Conservation (phyloP, 2,329 filamentous ascomycete species). For the Thelonectria olida region DNA sequence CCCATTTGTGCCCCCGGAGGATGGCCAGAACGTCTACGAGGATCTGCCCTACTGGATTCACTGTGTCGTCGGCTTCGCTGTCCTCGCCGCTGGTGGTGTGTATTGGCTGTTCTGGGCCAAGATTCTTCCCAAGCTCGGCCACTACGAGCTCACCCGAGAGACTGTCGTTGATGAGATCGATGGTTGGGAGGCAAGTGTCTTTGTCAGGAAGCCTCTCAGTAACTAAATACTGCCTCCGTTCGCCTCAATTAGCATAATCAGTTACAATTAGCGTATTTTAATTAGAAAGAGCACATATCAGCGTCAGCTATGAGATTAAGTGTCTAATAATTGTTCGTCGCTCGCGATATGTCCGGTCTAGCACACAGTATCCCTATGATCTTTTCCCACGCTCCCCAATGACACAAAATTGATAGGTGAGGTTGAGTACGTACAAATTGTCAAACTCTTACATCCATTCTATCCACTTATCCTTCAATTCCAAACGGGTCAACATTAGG, state of each 20-base stretch:
- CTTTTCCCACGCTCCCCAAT: too few relatives aligned
- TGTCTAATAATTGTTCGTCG: too few relatives aligned
- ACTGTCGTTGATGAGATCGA: conserved; percentile 64
- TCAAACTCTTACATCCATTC: too few relatives aligned
- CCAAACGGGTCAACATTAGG: conserved; percentile 58
- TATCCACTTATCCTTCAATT: not conserved
- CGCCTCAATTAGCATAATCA: not conserved
- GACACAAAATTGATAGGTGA: too few relatives aligned
- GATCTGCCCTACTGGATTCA: conserved; percentile 66
- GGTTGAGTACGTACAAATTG: too few relatives aligned
- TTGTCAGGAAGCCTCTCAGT: conserved; percentile 52
- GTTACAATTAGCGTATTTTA: not conserved
- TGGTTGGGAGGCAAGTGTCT: conserved; percentile 69
- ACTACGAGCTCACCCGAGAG: conserved; percentile 66
- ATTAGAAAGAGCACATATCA: not conserved
- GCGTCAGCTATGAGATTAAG: not conserved
- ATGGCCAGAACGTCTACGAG: conserved; percentile 63
- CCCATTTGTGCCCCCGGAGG: conserved; percentile 63
- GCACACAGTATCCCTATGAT: too few relatives aligned
- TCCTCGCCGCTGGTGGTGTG: conserved; percentile 60
- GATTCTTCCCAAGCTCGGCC: conserved; percentile 60
- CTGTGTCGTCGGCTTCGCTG: conserved; percentile 65
- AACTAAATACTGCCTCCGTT: not conserved
- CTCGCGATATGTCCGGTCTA: too few relatives aligned
- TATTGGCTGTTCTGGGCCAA: conserved; percentile 67